These are phyloP conservation scores for Trichoderma reesei DNA, from an alignment of 495 filamentous ascomycete species.

Conservation along the genomic window DNA sequence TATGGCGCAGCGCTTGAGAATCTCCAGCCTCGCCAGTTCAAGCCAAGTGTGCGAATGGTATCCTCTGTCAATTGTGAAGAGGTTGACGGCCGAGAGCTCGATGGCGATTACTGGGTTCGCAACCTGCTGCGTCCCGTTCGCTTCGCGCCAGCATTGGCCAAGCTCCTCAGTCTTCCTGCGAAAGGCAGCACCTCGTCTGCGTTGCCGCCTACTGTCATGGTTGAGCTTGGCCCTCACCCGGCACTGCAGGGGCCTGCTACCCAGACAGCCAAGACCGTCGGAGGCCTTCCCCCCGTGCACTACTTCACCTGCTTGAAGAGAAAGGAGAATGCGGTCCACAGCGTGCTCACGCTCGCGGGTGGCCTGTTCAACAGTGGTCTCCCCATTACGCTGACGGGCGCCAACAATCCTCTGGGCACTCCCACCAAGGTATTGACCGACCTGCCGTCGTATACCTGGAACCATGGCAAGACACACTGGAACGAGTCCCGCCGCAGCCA, in stretches of 20 bases:
- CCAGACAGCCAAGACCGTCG: conserved; percentile 38
- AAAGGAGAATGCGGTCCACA: conserved; percentile 30
- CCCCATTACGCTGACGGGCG: conserved; percentile 30
- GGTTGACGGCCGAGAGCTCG: conserved; percentile 29
- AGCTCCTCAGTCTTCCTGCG: conserved; percentile 22
- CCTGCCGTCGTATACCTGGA: conserved; percentile 34
- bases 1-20: conserved; percentile 14
- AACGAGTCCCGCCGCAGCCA: conserved; percentile 41
- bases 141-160: conserved; percentile 33
- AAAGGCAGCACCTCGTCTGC: conserved; percentile 20
- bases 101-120: conserved; percentile 42
- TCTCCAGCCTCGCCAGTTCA: neutral
- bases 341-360: conserved; percentile 33
- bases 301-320: conserved; percentile 22
- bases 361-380: conserved; percentile 36
- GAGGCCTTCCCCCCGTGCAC: conserved; percentile 12
- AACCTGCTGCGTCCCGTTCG: conserved; percentile 45
- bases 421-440: conserved; percentile 21
- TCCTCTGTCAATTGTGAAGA: conserved; percentile 23
- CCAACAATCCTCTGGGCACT: conserved; percentile 25
- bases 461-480: conserved; percentile 36
- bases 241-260: conserved; percentile 52
- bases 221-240: conserved; percentile 59
- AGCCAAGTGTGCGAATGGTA: conserved; percentile 13
- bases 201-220: conserved; percentile 19